Evolutionary conservation across 352 stramenopile species (phyloP), one percentile per base, ranked within the genome.

Genomic region (Phytopythium aichiense): DNA sequence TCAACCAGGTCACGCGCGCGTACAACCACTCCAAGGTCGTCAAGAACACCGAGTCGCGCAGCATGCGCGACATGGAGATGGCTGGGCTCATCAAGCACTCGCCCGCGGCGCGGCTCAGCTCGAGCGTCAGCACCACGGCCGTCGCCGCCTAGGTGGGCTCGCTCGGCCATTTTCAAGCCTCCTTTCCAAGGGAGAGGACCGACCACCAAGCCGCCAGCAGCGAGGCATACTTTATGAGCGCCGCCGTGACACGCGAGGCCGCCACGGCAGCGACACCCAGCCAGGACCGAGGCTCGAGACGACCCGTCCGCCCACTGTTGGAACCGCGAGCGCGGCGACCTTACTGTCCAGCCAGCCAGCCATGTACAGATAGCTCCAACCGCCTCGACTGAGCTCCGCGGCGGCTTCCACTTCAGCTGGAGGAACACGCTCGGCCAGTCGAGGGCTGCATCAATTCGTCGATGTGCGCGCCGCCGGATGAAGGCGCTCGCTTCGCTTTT

Each of bases 61-160:
- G 81, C 56, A 88, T 90, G 79, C 78, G 77, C 40, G 84, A 90
- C 67, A 91, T 91, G 72, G 78, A 92, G 58, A 69, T 68, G 40
- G 72, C 72, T 35, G 72, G 74, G 46, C 64, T 77, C 54, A 66
- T 66, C 38, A 87, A 79, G 56, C 68, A 48, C 60, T 77, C 73
- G 35, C 67, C 67, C 33, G 68, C 60, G 20, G 54, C 54, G 33
- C 33, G 38, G 22, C 20, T 46, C 37, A 54, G 69, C 64, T 15
- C 64, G 68, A 54, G 64, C 61, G 61, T 58, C 37, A 30, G n/a
- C 37, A 22, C 46, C 4, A n/a, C 22, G 4, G 46, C 46, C 46
- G 20, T 52, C 23, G 46, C 7, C 22, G 46, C 46, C 22, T 52
- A 52, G 46, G 3, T 12, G 11, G 7, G 22, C 8, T 20, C 11